A percentile compares a stretch with the other conserved stretches of the same genome.
Conservation (phyloP, 1,139 yeast genomes). For the Hansenula sp. region DNA sequence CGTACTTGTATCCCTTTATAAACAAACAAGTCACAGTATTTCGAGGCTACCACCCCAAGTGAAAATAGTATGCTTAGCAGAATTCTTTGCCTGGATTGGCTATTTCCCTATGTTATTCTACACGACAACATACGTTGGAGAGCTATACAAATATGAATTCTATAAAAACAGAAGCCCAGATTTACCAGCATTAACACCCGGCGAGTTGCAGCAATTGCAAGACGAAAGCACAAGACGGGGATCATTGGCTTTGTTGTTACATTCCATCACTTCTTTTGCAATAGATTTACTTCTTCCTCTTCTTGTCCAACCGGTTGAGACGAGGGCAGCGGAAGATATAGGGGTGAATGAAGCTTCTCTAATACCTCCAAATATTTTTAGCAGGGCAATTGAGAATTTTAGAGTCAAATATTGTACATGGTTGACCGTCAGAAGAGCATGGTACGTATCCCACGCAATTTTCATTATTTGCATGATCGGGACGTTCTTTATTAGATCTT, state of each 20-base stretch:
- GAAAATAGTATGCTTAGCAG: slow-evolving; percentile 37
- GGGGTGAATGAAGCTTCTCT: slow-evolving; percentile 8
- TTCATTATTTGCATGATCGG: slow-evolving; percentile 35
- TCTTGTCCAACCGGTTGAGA: slow-evolving; percentile 24
- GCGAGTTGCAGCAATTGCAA: slow-evolving; percentile 26
- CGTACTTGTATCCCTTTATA: slow-evolving; percentile 26
- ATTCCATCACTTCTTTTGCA: slow-evolving; percentile 36
- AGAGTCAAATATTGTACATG: slow-evolving; percentile 15
- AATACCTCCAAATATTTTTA: slow-evolving; percentile 1
- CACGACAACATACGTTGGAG: slow-evolving; percentile 47
- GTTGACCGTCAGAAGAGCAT: slow-evolving; percentile 30
- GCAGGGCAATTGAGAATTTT: slow-evolving; percentile 9
- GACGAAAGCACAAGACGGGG: slow-evolving; percentile 41
- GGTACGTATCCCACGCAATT: slow-evolving; percentile 37
- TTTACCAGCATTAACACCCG: slow-evolving; percentile 46
- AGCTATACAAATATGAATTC: slow-evolving; percentile 34
- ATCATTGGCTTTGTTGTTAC: slow-evolving; percentile 36
- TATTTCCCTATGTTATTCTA: slow-evolving; percentile 46
- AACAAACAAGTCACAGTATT: slow-evolving; percentile 36
- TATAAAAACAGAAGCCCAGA: slow-evolving; percentile 30
- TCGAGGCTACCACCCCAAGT: slow-evolving; percentile 37
- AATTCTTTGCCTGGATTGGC: slow-evolving; percentile 50
- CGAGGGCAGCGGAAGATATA: slow-evolving; percentile 5
- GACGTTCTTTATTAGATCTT: slow-evolving; percentile 35
- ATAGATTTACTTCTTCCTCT: slow-evolving; percentile 36